Conservation (phyloP, 208 protist species). For the Leishmania aethiopica region DNA sequence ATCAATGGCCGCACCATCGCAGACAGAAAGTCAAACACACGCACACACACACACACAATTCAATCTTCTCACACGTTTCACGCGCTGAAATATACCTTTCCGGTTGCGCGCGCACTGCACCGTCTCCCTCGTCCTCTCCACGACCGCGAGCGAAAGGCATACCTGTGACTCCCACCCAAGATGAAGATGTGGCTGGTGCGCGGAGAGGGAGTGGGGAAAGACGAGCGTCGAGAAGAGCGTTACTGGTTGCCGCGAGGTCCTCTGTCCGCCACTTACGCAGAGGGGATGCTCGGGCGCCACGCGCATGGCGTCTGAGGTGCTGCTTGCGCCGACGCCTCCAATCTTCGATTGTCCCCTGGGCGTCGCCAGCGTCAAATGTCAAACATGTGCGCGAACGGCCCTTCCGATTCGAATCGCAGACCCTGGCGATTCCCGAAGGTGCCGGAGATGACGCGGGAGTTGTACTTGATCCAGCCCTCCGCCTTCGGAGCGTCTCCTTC, state of each 20-base stretch:
- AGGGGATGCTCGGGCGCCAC: not conserved
- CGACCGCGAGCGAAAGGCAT: not conserved
- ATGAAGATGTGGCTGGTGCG: not conserved
- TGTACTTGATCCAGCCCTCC: conserved; percentile 45
- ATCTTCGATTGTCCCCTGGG: not conserved
- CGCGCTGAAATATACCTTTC: not conserved
- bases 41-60: not conserved
- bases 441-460: conserved; percentile 64
- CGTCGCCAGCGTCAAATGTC: conserved; percentile 50
- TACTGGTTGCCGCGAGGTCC: not conserved
- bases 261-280: not conserved
- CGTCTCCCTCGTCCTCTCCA: not conserved
- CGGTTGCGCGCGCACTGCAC: not conserved
- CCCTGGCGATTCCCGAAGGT: conserved; percentile 89
- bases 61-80: not conserved
- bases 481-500: conserved; percentile 10
- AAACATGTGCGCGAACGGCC: conserved; percentile 84
- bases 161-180: not conserved
- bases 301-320: not conserved
- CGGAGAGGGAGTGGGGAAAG: not conserved
- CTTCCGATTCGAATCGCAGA: conserved; percentile 71
- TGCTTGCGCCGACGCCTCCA: not conserved
- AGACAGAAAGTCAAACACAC: not conserved
- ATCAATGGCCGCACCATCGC: not conserved
- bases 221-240: not conserved